These are phyloP conservation scores for Pyricularia sp. DNA, from an alignment of 2,329 filamentous ascomycete genomes.

Conservation along the genomic window DNA sequence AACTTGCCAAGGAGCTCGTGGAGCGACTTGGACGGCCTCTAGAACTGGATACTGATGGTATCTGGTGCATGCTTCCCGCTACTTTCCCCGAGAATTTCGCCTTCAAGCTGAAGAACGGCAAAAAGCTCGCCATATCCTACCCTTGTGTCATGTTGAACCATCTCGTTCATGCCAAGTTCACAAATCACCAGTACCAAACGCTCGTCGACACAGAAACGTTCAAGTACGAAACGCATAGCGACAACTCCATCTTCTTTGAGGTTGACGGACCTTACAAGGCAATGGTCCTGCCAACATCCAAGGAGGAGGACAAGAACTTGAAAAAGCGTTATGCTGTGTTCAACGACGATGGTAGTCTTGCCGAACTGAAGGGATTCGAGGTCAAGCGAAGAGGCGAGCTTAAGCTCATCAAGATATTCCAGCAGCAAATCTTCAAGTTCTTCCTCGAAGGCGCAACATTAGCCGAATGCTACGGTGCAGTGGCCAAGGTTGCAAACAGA, in stretches of 20 bases:
- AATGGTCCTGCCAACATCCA: slow-evolving; percentile 94
- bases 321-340: slow-evolving; percentile 99
- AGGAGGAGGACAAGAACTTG: slow-evolving; percentile 98
- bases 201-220: slow-evolving; percentile 66
- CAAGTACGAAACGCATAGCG: slow-evolving; percentile 92
- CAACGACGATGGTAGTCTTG: slow-evolving; percentile 91
- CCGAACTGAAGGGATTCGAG: slow-evolving; percentile 94
- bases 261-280: slow-evolving; percentile 95
- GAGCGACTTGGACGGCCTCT: slow-evolving; percentile 86
- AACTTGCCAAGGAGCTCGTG: slow-evolving; percentile 85
- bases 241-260: slow-evolving; percentile 99
- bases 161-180: slow-evolving; percentile 85
- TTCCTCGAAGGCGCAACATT: slow-evolving; percentile 86
- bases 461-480: slow-evolving; percentile 76
- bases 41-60: slow-evolving; percentile 95
- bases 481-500: slow-evolving; percentile 87
- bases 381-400: slow-evolving; percentile 94
- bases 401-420: slow-evolving; percentile 99
- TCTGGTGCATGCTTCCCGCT: slow-evolving; percentile 97
- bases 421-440: slow-evolving; percentile 98
- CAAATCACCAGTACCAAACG: slow-evolving; percentile 94
- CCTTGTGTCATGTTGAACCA: slow-evolving; percentile 99
- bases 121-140: slow-evolving; percentile 93
- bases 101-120: slow-evolving; percentile 89
- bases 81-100: slow-evolving; percentile 94